These are phyloP conservation scores for Kwoniella botswanensis DNA, from an alignment of 768 basidiomycete species.

Conservation along the genomic window DNA sequence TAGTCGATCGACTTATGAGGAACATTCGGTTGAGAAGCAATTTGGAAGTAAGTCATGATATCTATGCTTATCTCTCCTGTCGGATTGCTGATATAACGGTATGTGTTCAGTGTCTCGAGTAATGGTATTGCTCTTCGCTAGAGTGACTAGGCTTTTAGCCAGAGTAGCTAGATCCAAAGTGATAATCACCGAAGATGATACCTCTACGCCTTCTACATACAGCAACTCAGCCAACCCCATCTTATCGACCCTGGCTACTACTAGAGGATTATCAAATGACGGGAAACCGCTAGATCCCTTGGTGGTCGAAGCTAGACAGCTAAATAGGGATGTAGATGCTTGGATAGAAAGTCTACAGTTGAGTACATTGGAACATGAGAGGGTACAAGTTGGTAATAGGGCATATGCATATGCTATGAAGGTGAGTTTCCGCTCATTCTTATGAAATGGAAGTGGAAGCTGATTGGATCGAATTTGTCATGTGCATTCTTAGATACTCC, in stretches of 20 bases:
- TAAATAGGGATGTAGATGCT: slow-evolving; percentile 48
- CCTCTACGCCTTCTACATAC: slow-evolving; percentile 4
- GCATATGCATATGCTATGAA: slow-evolving; percentile 57
- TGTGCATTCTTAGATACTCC: slow-evolving; percentile 38
- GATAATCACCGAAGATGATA: slow-evolving; percentile 35
- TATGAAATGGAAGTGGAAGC: not conserved
- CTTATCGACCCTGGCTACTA: not conserved
- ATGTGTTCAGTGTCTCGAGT: slow-evolving; percentile 48
- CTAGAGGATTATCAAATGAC: slow-evolving; percentile 3
- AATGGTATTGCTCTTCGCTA: slow-evolving; percentile 53
- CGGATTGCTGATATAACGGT: not conserved
- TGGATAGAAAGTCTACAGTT: slow-evolving; percentile 52
- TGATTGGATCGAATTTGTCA: not conserved
- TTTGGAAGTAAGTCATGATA: slow-evolving; percentile 58
- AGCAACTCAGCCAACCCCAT: not conserved
- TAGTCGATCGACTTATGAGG: slow-evolving; percentile 57
- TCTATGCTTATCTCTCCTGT: not conserved
- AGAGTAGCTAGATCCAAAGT: slow-evolving; percentile 28
- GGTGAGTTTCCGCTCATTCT: slow-evolving; percentile 26
- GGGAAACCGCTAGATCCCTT: slow-evolving; percentile 24
- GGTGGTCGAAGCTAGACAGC: slow-evolving; percentile 37
- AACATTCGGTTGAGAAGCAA: slow-evolving; percentile 62
- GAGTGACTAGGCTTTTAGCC: slow-evolving; percentile 45
- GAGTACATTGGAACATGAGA: slow-evolving; percentile 52
- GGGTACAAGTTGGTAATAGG: slow-evolving; percentile 53